Evolutionary conservation across 129 eudicot species (phyloP).

Genomic region (Helichrysum umbraculigerum): DNA sequence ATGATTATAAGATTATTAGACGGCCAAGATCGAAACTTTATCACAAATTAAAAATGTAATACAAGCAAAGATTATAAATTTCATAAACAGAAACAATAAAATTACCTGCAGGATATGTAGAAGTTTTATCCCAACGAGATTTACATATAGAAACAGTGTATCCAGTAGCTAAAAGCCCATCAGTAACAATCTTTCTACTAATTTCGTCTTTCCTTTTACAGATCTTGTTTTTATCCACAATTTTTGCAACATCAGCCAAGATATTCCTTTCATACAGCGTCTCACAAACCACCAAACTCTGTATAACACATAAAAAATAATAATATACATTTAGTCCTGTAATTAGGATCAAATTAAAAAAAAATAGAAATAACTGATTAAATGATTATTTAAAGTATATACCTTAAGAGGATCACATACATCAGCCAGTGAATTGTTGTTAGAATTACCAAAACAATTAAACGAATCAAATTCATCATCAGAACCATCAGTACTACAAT

Average conservation of each 20-base stretch:
- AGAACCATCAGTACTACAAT: conserved; percentile 37
- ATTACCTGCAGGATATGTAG: conserved; percentile 69
- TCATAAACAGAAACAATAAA: background rate
- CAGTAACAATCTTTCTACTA: conserved; percentile 44
- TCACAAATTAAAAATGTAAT: background rate
- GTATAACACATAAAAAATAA: background rate
- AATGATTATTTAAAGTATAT: background rate
- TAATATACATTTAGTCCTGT: background rate
- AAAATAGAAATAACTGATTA: too few relatives aligned
- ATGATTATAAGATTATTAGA: too few relatives aligned
- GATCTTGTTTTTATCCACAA: conserved; percentile 57
- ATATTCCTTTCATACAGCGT: conserved; percentile 58
- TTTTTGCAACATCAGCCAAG: conserved; percentile 61
- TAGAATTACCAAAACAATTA: conserved; percentile 49
- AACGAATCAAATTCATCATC: conserved; percentile 55
- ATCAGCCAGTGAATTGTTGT: conserved; percentile 36
- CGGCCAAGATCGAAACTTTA: background rate
- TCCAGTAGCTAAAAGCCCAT: conserved; percentile 59
- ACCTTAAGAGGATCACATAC: conserved; percentile 66
- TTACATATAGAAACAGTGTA: conserved; percentile 72
- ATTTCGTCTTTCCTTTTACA: conserved; percentile 47
- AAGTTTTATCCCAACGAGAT: conserved; percentile 77
- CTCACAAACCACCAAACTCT: conserved; percentile 70
- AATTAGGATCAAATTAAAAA: background rate
- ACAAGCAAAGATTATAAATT: background rate